These are phyloP conservation scores for Neofusicoccum cordaticola DNA, from an alignment of 2,329 filamentous ascomycete species.

Conservation along the genomic window DNA sequence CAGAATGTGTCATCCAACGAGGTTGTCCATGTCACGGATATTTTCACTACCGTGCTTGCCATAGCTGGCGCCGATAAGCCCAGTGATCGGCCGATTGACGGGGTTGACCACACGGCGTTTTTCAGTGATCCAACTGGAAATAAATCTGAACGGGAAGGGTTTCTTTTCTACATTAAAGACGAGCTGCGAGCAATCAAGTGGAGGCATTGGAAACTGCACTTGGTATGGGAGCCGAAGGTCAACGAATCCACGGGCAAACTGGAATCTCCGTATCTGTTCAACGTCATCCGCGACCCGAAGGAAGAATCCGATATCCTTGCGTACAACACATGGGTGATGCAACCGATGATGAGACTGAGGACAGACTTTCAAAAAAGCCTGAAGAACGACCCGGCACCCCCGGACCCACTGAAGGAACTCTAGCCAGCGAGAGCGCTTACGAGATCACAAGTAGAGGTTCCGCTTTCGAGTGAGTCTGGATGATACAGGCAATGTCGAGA, in stretches of 20 bases:
- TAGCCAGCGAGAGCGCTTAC: too few relatives aligned
- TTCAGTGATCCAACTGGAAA: not conserved
- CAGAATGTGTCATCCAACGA: not conserved
- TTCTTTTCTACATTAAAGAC: slow-evolving; percentile 18
- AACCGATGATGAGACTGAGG: slow-evolving; percentile 13
- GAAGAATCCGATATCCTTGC: slow-evolving; percentile 16
- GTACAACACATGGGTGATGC: slow-evolving; percentile 17
- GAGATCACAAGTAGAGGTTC: not conserved
- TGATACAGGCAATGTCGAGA: too few relatives aligned
- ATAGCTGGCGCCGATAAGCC: slow-evolving; percentile 3
- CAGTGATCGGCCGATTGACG: slow-evolving; percentile 10
- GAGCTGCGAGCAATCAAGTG: slow-evolving; percentile 16
- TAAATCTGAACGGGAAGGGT: slow-evolving; percentile 10
- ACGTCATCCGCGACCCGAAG: slow-evolving; percentile 16
- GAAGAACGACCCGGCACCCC: slow-evolving; percentile 10
- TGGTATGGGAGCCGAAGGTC: slow-evolving; percentile 18
- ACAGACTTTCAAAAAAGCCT: slow-evolving; percentile 14
- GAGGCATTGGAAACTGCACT: slow-evolving; percentile 18
- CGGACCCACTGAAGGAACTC: slow-evolving; percentile 7
- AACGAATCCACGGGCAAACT: slow-evolving; percentile 15
- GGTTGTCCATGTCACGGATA: not conserved
- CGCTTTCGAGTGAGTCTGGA: too few relatives aligned
- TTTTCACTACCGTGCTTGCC: slow-evolving; percentile 5
- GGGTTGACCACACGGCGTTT: slow-evolving; percentile 5
- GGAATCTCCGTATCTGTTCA: slow-evolving; percentile 18